phyloP scores from a whole-genome alignment of 257 asterid genomes.

The Haberlea rhodopensis region DNA sequence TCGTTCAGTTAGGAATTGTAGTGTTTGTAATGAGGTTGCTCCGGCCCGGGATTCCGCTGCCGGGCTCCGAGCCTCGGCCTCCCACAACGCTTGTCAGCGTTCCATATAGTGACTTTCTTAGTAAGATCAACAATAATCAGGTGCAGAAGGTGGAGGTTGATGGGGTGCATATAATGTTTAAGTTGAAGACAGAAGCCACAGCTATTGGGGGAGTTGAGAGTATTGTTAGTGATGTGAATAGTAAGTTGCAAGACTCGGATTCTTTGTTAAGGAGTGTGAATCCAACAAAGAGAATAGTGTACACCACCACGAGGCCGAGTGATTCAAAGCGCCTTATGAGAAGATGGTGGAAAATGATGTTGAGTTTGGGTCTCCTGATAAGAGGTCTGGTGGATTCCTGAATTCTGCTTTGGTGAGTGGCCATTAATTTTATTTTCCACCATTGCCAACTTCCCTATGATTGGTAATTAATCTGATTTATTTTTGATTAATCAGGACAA shows the following conservation, averaged over 20 bases:
- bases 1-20: conserved; percentile 81
- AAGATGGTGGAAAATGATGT: conserved; percentile 94
- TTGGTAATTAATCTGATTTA: conserved; percentile 3
- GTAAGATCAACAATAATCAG: conserved; percentile 63
- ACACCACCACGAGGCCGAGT: conserved; percentile 78
- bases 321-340: conserved; percentile 92
- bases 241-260: conserved; percentile 80
- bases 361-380: conserved; percentile 95
- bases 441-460: conserved; percentile 1
- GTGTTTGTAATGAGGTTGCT: conserved; percentile 89
- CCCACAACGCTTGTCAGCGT: conserved; percentile 67
- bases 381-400: conserved; percentile 94
- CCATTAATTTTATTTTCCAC: conserved; percentile 10
- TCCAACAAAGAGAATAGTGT: conserved; percentile 77
- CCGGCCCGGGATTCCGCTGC: conserved; percentile 85
- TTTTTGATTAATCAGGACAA: conserved; percentile 9
- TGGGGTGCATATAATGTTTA: conserved; percentile 92
- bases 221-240: conserved; percentile 38
- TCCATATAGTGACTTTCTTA: conserved; percentile 87
- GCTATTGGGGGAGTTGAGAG: conserved; percentile 41
- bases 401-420: conserved; percentile 91
- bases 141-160: conserved; percentile 98
- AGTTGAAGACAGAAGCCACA: conserved; percentile 61
- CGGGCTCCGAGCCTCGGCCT: conserved; percentile 80
- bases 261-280: conserved; percentile 52